Base-by-base conservation (phyloP, 495 filamentous ascomycete species). In the Lasiosphaeria hispida region DNA sequence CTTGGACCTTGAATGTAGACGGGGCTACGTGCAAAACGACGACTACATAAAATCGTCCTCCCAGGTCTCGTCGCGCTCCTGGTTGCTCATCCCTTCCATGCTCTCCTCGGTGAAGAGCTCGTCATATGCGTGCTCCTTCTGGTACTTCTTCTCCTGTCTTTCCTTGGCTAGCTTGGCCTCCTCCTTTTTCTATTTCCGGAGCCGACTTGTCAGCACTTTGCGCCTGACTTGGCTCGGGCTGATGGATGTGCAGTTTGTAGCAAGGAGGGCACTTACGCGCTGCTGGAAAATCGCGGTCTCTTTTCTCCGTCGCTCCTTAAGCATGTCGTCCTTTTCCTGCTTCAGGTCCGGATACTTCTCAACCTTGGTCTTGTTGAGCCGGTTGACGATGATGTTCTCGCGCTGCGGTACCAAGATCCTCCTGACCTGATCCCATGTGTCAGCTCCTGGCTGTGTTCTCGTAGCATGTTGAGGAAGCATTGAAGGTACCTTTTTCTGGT, bases 51-150 rank as follows among this genome's bases (percentile, higher is more conserved):
- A 91, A 62, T 91, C 87, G 51, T 90, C 87, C 67, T 82, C 75
- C 74, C 82, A 89, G 59, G 83, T 75, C 51, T 77, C 76, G 49
- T 72, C 69, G 14, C 85, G 80, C 61, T 86, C 78, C 60, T 91
- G 87, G 65, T 91, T 91, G 66, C 83, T 88, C 37, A 81, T 80
- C 18, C 68, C 69, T 34, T 78, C 84, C 69, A 87, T 71, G 60
- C 85, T 85, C 53, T 87, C 85, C 56, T 88, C 86, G 15, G 80
- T 78, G 61, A 89, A 86, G 35, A 91, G 61, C 41, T 96, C 93
- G 70, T 96, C 95, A 72, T 96, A 97, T 3, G 90, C 92, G 75
- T 96, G 91, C 35, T 95, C 92, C 70, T 91, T 90, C 75, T 96
- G 89, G 82, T 85, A 96, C 69, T 92, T 95, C 76, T 91, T 83